Conservation (phyloP, 1,139 yeast genomes). For the Candida labiduridarum region DNA sequence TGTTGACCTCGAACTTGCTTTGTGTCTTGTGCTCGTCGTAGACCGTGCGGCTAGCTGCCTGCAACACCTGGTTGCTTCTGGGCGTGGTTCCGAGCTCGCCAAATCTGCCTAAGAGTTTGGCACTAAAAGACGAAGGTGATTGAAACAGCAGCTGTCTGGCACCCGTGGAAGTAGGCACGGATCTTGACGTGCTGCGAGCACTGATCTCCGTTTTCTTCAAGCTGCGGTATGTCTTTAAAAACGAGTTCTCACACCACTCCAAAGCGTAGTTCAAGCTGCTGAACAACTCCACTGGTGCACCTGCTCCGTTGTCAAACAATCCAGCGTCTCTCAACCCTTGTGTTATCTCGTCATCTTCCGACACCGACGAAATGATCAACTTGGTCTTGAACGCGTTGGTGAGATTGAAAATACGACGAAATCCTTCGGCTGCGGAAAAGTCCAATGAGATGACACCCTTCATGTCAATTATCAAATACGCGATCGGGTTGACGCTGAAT, state of each 20-base stretch:
- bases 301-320: slow-evolving; percentile 52
- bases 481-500: slow-evolving; percentile 59
- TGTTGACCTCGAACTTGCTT: slow-evolving; percentile 27
- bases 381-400: slow-evolving; percentile 70
- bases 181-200: slow-evolving; percentile 5
- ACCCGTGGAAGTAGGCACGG: slow-evolving; percentile 11
- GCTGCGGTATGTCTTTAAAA: slow-evolving; percentile 64
- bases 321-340: slow-evolving; percentile 73
- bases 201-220: slow-evolving; percentile 25
- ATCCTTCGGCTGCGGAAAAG: slow-evolving; percentile 96
- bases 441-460: slow-evolving; percentile 81
- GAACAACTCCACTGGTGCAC: slow-evolving; percentile 59
- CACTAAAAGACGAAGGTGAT: slow-evolving; percentile 14
- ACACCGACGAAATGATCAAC: slow-evolving; percentile 76
- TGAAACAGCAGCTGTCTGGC: slow-evolving; percentile 15
- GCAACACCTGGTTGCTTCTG: slow-evolving; percentile 59
- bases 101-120: slow-evolving; percentile 17
- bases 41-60: slow-evolving; percentile 62
- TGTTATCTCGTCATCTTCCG: slow-evolving; percentile 61
- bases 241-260: slow-evolving; percentile 96
- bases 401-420: slow-evolving; percentile 81
- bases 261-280: slow-evolving; percentile 81
- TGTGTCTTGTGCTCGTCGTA: slow-evolving; percentile 42
- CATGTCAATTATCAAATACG: slow-evolving; percentile 83
- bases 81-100: slow-evolving; percentile 53